Evolutionary conservation across 164 flowering plant species (phyloP).

Genomic region (Sedum album): DNA sequence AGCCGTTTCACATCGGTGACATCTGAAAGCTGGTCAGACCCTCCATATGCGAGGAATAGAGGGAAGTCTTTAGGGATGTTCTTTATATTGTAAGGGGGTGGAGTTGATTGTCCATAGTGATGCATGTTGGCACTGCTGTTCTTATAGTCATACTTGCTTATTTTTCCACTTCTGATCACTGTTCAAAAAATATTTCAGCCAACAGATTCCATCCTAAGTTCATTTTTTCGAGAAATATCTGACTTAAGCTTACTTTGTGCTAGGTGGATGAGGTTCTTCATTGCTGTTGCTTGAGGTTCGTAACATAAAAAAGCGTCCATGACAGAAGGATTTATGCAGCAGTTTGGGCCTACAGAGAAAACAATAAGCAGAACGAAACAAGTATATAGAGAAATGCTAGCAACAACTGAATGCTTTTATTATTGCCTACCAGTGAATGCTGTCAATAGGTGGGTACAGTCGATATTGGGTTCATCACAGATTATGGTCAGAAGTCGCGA

Average conservation of each 20-base stretch:
- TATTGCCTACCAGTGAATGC: neutral
- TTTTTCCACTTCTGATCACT: slow-evolving; percentile 5
- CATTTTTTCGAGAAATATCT: neutral
- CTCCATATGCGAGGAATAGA: slow-evolving; percentile 5
- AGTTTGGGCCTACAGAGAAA: neutral
- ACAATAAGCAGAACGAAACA: neutral
- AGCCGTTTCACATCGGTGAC: neutral
- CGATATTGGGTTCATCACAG: neutral
- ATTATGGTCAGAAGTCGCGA: neutral
- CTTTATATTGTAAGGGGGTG: neutral
- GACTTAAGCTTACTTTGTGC: neutral
- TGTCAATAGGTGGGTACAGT: neutral
- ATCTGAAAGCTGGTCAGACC: neutral
- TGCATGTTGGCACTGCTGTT: neutral
- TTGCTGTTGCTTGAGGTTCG: neutral
- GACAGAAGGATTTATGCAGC: neutral
- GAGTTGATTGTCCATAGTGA: neutral
- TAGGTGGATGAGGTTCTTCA: slow-evolving; percentile 5
- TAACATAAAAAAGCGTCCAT: neutral
- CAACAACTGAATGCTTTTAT: neutral
- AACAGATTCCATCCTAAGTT: neutral
- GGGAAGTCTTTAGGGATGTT: neutral
- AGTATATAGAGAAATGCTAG: neutral
- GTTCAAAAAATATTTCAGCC: neutral
- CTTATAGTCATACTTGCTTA: slow-evolving; percentile 4